A percentile compares a stretch with the other conserved stretches of the same genome.
These are phyloP conservation scores for Scenedesmus sp. DNA, from an alignment of 163 green algal species.

Conservation along the genomic window DNA sequence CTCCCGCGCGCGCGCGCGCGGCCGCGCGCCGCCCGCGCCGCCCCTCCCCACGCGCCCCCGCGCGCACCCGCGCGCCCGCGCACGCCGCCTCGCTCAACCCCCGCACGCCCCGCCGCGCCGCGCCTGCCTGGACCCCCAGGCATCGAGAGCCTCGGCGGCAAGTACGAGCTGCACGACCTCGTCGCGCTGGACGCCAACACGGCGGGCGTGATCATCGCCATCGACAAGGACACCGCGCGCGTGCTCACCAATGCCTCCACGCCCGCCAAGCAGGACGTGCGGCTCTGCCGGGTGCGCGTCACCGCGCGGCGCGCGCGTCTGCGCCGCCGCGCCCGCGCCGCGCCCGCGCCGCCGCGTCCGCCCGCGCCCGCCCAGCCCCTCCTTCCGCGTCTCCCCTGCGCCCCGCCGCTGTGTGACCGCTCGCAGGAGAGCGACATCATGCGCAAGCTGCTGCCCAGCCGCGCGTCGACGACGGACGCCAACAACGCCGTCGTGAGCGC, in stretches of 20 bases:
- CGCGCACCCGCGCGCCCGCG: no score
- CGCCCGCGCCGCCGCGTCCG: no score
- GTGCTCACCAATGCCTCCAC: conserved; percentile 68
- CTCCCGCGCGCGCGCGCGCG: no score
- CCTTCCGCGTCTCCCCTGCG: no score
- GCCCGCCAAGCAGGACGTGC: conserved; percentile 79
- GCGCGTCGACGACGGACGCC: conserved; percentile 59
- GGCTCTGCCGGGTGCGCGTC: conserved; percentile 66
- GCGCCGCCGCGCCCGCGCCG: no score
- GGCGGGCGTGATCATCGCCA: conserved; percentile 84
- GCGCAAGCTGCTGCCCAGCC: conserved; percentile 69
- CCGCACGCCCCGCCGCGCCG: not conserved
- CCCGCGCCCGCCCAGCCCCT: no score
- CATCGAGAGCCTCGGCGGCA: conserved; percentile 69
- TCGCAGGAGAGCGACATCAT: conserved; percentile 78
- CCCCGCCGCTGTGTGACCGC: no score
- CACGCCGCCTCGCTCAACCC: not conserved
- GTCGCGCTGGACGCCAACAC: conserved; percentile 80
- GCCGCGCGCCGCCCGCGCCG: not conserved
- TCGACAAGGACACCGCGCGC: conserved; percentile 61
- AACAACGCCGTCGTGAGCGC: conserved; percentile 13
- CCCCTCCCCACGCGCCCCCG: no score
- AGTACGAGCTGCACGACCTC: conserved; percentile 94
- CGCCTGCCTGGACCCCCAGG: no score
- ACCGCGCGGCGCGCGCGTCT: no score